phyloP scores from a whole-genome alignment of 805 yeast species.

The Groenewaldozyma salmanticensis region DNA sequence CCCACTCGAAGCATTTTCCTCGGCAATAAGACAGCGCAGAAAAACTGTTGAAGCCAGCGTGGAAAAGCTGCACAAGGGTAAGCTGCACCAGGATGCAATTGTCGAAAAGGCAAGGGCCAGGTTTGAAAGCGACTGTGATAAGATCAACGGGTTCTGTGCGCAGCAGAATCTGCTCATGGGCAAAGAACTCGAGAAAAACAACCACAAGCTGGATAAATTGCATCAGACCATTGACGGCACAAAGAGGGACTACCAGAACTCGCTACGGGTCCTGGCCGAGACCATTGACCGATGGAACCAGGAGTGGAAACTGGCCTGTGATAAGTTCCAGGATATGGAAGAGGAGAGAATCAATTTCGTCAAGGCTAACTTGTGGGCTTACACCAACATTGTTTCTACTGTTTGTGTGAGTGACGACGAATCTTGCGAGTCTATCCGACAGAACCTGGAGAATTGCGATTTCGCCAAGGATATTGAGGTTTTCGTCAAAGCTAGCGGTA shows the following conservation, averaged over 20 bases:
- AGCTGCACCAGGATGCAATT: slow-evolving; percentile 26
- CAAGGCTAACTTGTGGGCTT: slow-evolving; percentile 68
- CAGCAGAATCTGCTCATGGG: slow-evolving; percentile 64
- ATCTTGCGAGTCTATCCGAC: slow-evolving; percentile 61
- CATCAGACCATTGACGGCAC: slow-evolving; percentile 32
- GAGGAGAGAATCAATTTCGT: slow-evolving; percentile 61
- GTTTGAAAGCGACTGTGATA: slow-evolving; percentile 50
- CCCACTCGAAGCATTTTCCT: slow-evolving; percentile 45
- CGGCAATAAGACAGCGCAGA: slow-evolving; percentile 42
- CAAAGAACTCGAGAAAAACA: slow-evolving; percentile 54
- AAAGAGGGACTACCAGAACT: slow-evolving; percentile 49
- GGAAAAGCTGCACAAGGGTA: slow-evolving; percentile 43
- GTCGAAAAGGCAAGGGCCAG: slow-evolving; percentile 32
- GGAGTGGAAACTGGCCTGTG: slow-evolving; percentile 62
- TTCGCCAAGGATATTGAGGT: slow-evolving; percentile 47
- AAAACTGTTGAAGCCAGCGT: slow-evolving; percentile 50
- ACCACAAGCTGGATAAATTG: slow-evolving; percentile 44
- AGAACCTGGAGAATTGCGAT: slow-evolving; percentile 58
- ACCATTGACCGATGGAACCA: slow-evolving; percentile 53
- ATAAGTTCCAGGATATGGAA: slow-evolving; percentile 57
- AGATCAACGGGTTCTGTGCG: slow-evolving; percentile 49
- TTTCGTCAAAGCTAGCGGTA: slow-evolving; percentile 46
- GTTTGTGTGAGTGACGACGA: slow-evolving; percentile 73
- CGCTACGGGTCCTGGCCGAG: slow-evolving; percentile 44
- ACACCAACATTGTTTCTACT: slow-evolving; percentile 62